These are phyloP conservation scores for Dysphania ambrosioides DNA, from an alignment of 148 eudicot genomes.

Conservation along the genomic window DNA sequence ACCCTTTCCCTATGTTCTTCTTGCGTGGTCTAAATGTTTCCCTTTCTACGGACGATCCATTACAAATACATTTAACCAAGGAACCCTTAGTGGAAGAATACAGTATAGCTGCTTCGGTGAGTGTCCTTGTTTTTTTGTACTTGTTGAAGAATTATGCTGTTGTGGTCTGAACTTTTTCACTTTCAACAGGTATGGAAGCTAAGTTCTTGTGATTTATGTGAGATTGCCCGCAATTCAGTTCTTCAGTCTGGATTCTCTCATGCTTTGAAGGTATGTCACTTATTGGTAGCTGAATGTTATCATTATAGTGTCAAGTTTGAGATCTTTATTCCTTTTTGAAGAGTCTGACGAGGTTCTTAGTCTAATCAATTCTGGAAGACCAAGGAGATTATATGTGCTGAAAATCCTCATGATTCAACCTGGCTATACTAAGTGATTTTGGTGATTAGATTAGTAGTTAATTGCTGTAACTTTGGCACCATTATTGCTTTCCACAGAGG, in stretches of 20 bases:
- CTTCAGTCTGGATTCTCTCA: slow-evolving; percentile 97
- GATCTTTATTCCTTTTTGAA: slow-evolving; percentile 1
- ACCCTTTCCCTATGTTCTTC: slow-evolving; percentile 94
- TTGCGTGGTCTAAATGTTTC: slow-evolving; percentile 94
- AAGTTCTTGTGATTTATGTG: slow-evolving; percentile 92
- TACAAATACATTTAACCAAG: slow-evolving; percentile 96
- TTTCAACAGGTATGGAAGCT: slow-evolving; percentile 82
- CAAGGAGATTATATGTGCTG: not conserved
- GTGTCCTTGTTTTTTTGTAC: slow-evolving; percentile 25
- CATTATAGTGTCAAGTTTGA: not conserved
- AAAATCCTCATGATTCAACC: not conserved
- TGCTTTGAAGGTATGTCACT: slow-evolving; percentile 66
- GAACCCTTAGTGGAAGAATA: slow-evolving; percentile 98
- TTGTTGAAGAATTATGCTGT: slow-evolving; percentile 2
- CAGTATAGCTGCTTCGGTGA: slow-evolving; percentile 97
- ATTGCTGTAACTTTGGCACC: slow-evolving; percentile 2
- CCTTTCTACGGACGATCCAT: slow-evolving; percentile 95
- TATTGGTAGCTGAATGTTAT: slow-evolving; percentile 7
- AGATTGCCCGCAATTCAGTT: slow-evolving; percentile 96
- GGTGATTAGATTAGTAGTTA: not conserved
- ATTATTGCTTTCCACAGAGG: slow-evolving; percentile 36
- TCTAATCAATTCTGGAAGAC: not conserved
- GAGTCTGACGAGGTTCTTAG: not conserved
- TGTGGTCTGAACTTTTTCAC: slow-evolving; percentile 16
- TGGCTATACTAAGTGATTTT: not conserved